A percentile compares a stretch with the other conserved stretches of the same genome.
phyloP scores from a whole-genome alignment of 257 asterid genomes.

The Anisodus tanguticus region DNA sequence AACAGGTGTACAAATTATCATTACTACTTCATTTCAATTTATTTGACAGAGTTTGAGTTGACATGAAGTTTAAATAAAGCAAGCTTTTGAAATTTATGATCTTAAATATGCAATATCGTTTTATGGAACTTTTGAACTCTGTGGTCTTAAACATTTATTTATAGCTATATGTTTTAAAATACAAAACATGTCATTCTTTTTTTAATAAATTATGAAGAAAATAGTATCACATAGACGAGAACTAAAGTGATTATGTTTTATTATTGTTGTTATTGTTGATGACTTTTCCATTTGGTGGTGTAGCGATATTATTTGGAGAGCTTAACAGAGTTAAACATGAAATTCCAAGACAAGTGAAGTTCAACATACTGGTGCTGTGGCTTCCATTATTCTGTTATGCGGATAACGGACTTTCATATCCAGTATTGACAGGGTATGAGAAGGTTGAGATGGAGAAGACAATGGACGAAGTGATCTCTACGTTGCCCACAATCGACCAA shows the following conservation, averaged over 20 bases:
- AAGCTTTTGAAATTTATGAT: no score
- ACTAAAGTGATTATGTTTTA: neutral
- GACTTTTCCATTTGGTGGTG: neutral
- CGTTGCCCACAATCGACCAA: constrained; percentile 37
- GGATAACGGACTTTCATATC: constrained; percentile 40
- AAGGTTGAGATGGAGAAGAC: constrained; percentile 42
- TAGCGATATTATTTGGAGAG: constrained; percentile 41
- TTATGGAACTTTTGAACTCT: no score
- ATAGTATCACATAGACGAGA: no score
- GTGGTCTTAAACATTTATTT: no score
- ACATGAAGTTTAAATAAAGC: neutral
- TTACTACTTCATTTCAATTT: neutral
- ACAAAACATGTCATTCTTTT: no score
- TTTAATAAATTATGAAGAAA: no score
- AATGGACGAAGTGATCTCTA: constrained; percentile 31
- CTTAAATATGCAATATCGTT: no score
- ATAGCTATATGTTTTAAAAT: no score
- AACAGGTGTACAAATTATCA: constrained; percentile 26
- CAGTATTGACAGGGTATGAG: constrained; percentile 38
- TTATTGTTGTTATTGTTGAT: neutral
- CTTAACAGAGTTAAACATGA: constrained; percentile 15
- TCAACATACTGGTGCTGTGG: constrained; percentile 37
- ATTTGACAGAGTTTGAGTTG: neutral
- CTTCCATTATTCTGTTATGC: constrained; percentile 42
- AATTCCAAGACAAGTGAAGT: constrained; percentile 36